Conservation (phyloP, 352 stramenopile species). For the Phytophthora tentaculata region DNA sequence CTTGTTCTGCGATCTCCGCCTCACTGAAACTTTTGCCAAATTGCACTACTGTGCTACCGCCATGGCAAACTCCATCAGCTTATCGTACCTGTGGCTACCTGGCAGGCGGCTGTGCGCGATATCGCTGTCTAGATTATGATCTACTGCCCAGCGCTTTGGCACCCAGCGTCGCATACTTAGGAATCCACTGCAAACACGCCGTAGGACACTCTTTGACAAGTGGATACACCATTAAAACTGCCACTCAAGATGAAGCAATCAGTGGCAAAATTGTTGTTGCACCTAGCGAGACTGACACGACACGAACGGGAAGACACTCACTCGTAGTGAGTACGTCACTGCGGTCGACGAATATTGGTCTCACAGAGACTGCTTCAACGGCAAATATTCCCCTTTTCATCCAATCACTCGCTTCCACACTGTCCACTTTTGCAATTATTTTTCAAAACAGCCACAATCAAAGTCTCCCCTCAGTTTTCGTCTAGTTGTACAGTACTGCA, state of each 20-base stretch:
- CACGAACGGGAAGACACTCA: neutral
- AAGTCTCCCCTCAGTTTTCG: slow-evolving; percentile 21
- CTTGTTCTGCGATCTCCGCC: neutral
- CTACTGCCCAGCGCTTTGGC: neutral
- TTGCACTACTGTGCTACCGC: neutral
- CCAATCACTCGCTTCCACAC: slow-evolving; percentile 15
- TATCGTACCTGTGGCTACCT: neutral
- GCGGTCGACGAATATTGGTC: no score
- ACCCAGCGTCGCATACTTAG: slow-evolving; percentile 4
- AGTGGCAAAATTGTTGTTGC: neutral
- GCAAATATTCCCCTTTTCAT: slow-evolving; percentile 7
- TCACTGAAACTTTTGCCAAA: neutral
- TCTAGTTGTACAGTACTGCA: slow-evolving; percentile 12
- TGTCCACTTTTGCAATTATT: slow-evolving; percentile 9
- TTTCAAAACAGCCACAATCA: slow-evolving; percentile 6
- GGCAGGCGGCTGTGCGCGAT: neutral
- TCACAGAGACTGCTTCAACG: slow-evolving; percentile 16
- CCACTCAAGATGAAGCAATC: no score
- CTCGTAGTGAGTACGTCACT: no score
- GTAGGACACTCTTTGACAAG: slow-evolving; percentile 1
- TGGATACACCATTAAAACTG: neutral
- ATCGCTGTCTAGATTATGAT: slow-evolving; percentile 3
- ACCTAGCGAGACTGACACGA: no score
- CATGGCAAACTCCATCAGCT: neutral
- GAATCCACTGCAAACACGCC: neutral